A percentile compares a stretch with the other conserved stretches of the same genome.
Evolutionary conservation across 257 asterid species (phyloP).

Genomic region (Paraleonurus japonicus): DNA sequence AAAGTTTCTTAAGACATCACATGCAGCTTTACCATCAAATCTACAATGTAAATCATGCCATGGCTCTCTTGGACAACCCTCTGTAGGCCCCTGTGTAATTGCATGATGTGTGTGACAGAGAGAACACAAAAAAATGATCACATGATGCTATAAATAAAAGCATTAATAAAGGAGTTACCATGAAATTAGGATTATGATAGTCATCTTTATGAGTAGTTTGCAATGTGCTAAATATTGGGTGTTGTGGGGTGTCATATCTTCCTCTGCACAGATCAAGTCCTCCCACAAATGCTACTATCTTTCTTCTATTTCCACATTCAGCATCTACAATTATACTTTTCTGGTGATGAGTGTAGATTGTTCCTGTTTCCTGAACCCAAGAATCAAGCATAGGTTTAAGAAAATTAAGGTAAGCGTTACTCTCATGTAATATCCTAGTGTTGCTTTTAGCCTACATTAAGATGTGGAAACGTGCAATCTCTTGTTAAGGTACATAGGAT

Average conservation of each 20-base stretch:
- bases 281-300: slow-evolving; percentile 75
- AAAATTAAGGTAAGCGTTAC: neutral
- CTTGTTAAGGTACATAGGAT: too few relatives aligned
- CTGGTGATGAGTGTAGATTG: slow-evolving; percentile 95
- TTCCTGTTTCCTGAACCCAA: slow-evolving; percentile 69
- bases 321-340: slow-evolving; percentile 83
- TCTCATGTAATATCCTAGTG: neutral
- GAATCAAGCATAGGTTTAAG: neutral
- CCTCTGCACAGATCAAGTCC: slow-evolving; percentile 93
- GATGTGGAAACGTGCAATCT: neutral
- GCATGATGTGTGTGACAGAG: neutral
- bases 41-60: slow-evolving; percentile 91
- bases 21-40: slow-evolving; percentile 87
- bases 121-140: neutral
- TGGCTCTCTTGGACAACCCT: slow-evolving; percentile 88
- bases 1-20: slow-evolving; percentile 73
- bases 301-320: slow-evolving; percentile 54
- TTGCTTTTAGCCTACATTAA: neutral
- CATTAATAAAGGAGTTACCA: slow-evolving; percentile 43
- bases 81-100: slow-evolving; percentile 53
- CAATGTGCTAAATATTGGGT: slow-evolving; percentile 62
- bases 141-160: neutral
- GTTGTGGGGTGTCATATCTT: slow-evolving; percentile 84
- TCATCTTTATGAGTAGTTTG: slow-evolving; percentile 76
- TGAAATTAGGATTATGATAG: slow-evolving; percentile 80